Evolutionary conservation across 2,329 filamentous ascomycete species (phyloP), one percentile per base, ranked within the genome.

Genomic region (Venturia effusa): DNA sequence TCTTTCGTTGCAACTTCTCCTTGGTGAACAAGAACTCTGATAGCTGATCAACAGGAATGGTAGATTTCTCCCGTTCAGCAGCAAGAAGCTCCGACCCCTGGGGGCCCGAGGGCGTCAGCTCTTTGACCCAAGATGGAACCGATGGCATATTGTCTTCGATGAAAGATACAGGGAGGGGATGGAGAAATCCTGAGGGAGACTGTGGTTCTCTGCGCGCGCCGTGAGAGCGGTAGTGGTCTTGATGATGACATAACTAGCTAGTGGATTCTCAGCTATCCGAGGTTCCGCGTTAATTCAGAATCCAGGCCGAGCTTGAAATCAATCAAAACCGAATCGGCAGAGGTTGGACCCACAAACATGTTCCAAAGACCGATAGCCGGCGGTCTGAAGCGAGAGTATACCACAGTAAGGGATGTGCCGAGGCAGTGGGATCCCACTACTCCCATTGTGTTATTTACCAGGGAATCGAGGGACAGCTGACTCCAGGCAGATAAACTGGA

Each of bases 1-100:
- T 75, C 69, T 87, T 86, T 54, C 83, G 79, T 65, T 86, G 79
- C 15, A 91, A 78, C 5, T 80, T 79, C 65, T 87, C 81, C 69
- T 84, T 84, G 24, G 86, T 88, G 74, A 89, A 88, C 57, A 92
- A 78, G 69, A 89, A 86, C 62, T 84, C 80, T 59, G 86, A 83
- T 8, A 92, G 79, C 70, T 85, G 83, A 65, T 88, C 81, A n/a
- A 90, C 84, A 34, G 87, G 79, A 68, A 92, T 75, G 65, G 84
- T 84, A 61, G 86, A 89, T 69, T 83, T 83, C 27, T 81, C 81
- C 67, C 89, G 83, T 78, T 92, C 88, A 60, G 83, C 79, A n/a
- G 80, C 74, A 62, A 92, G 83, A 60, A 92, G 80, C 70, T 90
- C 86, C 45, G 80, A 80, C 66, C 88, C 88, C 69, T 90, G 87